phyloP scores from a whole-genome alignment of 1,284 basidiomycete genomes.

The Austroboletus novae-zelandiae region DNA sequence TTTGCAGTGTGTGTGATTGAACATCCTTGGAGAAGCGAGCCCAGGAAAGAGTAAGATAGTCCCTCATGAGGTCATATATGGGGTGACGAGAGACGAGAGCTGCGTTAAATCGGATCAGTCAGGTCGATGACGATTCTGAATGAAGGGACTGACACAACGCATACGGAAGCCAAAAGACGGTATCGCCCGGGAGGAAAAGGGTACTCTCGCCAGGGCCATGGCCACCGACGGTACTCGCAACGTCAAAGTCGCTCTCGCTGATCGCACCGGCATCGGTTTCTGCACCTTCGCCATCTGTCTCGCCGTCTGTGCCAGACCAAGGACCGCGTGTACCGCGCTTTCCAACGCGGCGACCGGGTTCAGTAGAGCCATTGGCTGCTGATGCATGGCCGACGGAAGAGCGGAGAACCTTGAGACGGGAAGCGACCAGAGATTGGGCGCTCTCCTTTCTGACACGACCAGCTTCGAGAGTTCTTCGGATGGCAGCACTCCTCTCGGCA shows the following conservation, averaged over 20 bases:
- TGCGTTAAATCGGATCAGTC: constrained; percentile 29
- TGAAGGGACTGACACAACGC: constrained; percentile 68
- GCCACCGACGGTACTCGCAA: constrained; percentile 64
- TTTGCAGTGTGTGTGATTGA: constrained; percentile 81
- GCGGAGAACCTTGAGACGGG: constrained; percentile 62
- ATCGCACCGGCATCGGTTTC: constrained; percentile 73
- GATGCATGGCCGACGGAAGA: constrained; percentile 43
- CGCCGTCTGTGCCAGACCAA: constrained; percentile 66
- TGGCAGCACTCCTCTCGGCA: constrained; percentile 76
- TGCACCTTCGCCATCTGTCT: constrained; percentile 62
- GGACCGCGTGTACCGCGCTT: constrained; percentile 61
- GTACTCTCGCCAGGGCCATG: constrained; percentile 84
- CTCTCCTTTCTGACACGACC: constrained; percentile 75
- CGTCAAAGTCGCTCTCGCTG: constrained; percentile 81
- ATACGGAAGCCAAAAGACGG: constrained; percentile 92
- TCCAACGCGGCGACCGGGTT: constrained; percentile 53
- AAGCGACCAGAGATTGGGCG: constrained; percentile 65
- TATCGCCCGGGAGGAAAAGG: constrained; percentile 80
- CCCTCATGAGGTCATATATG: constrained; percentile 90
- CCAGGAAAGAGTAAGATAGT: constrained; percentile 91
- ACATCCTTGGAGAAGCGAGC: constrained; percentile 91
- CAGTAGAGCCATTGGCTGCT: constrained; percentile 43
- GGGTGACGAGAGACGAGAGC: constrained; percentile 87
- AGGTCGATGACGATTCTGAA: background rate
- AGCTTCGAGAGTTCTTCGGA: constrained; percentile 77